Percentiles rank a stretch among this genome's conserved stretches.
phyloP scores from a whole-genome alignment of 306 rosid genomes.

The Adenanthera pavonina region DNA sequence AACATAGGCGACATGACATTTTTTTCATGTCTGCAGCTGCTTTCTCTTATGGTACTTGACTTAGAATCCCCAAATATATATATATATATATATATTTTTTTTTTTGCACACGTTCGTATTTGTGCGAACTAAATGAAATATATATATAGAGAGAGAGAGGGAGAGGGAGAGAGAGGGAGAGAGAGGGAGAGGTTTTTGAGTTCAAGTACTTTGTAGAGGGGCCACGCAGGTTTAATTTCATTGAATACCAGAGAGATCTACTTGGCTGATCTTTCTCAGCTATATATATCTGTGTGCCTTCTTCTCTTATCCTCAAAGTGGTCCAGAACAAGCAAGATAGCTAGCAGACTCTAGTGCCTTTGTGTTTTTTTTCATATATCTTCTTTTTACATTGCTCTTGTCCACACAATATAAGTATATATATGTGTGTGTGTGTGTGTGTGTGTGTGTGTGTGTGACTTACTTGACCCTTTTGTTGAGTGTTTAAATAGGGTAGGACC shows the following conservation, averaged over 20 bases:
- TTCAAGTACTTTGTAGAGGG: neutral
- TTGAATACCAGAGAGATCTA: neutral
- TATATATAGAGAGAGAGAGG: neutral
- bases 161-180: neutral
- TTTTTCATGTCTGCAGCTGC: slow-evolving; percentile 36
- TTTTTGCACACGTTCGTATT: neutral
- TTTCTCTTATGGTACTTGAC: slow-evolving; percentile 16
- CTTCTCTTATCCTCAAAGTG: slow-evolving; percentile 50
- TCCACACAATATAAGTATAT: slow-evolving; percentile 41
- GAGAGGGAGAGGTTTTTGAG: neutral
- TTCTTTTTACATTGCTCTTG: slow-evolving; percentile 43
- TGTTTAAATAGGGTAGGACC: slow-evolving; percentile 46
- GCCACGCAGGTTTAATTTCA: neutral
- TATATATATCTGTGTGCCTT: slow-evolving; percentile 22
- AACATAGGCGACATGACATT: slow-evolving; percentile 37
- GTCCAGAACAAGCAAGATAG: slow-evolving; percentile 46
- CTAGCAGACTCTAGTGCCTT: slow-evolving; percentile 17
- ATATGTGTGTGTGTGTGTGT: too few species aligned
- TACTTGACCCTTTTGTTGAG: slow-evolving; percentile 49
- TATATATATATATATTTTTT: neutral
- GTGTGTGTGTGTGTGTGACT: slow-evolving; percentile 21
- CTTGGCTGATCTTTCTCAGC: slow-evolving; percentile 21
- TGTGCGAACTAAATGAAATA: slow-evolving; percentile 6
- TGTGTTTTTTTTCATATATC: slow-evolving; percentile 7
- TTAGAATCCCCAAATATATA: neutral